phyloP scores from a whole-genome alignment of 1,284 basidiomycete species.

The Sporisorium scitamineum region DNA sequence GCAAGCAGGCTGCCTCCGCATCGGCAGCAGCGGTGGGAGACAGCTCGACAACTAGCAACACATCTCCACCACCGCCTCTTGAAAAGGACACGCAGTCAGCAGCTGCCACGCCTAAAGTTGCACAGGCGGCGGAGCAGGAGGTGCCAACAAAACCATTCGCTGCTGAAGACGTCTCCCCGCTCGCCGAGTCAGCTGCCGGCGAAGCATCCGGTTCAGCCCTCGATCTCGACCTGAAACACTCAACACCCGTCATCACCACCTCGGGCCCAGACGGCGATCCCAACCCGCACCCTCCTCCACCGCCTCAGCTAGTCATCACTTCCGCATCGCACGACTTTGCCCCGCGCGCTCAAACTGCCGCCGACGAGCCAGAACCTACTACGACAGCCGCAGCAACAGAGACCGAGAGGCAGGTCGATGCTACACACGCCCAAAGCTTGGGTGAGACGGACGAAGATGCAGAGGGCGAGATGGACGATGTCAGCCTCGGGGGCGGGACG shows the following conservation, averaged over 20 bases:
- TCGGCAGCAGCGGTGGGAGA: conserved; percentile 10
- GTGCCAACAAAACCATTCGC: conserved; percentile 2
- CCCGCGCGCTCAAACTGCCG: not conserved
- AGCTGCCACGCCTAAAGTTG: not conserved
- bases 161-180: conserved; percentile 13
- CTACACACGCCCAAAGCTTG: not conserved
- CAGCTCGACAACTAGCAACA: not conserved
- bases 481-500: conserved; percentile 35
- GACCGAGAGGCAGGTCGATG: not conserved
- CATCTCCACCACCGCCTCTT: conserved; percentile 26
- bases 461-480: conserved; percentile 50
- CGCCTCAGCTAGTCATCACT: conserved; percentile 40
- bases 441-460: conserved; percentile 25
- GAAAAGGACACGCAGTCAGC: conserved; percentile 26
- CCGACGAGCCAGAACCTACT: not conserved
- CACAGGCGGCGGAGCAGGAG: not conserved
- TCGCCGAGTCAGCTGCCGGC: conserved; percentile 2
- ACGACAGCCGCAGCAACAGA: not conserved
- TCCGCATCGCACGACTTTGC: conserved; percentile 19
- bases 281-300: conserved; percentile 10
- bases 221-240: conserved; percentile 15
- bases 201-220: conserved; percentile 30
- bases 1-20: conserved; percentile 13
- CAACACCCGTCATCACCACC: conserved; percentile 43
- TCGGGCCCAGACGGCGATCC: conserved; percentile 30